Percentiles rank a stretch among this genome's conserved stretches.
phyloP scores from a whole-genome alignment of 2,329 filamentous ascomycete genomes.

The Amesomyces nigricolor region DNA sequence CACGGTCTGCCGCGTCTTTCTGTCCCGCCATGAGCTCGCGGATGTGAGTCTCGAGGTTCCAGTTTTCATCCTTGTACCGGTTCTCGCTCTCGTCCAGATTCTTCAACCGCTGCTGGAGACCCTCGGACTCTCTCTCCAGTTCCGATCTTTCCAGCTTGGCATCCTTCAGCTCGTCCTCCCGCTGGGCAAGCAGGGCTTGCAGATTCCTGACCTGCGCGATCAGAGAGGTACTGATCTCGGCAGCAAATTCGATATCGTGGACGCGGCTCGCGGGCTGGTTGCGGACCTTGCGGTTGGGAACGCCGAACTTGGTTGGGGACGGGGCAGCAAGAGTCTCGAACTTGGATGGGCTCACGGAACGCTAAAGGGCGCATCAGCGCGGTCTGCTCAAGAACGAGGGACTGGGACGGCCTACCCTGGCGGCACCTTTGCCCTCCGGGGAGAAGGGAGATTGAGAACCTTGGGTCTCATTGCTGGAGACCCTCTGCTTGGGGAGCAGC shows the following conservation, averaged over 20 bases:
- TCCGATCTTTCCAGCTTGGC: conserved; percentile 68
- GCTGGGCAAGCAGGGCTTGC: conserved; percentile 76
- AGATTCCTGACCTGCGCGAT: conserved; percentile 90
- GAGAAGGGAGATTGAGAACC: conserved; percentile 44
- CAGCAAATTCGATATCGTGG: conserved; percentile 97
- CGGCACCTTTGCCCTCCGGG: conserved; percentile 46
- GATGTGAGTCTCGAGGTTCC: conserved; percentile 88
- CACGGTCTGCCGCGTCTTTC: conserved; percentile 72
- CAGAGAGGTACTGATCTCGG: conserved; percentile 91
- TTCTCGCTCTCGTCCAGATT: conserved; percentile 89
- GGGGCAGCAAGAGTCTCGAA: conserved; percentile 79
- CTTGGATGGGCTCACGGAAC: conserved; percentile 66
- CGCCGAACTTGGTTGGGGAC: conserved; percentile 83
- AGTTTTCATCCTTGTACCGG: conserved; percentile 97
- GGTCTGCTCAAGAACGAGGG: background rate
- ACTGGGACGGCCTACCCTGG: conserved; percentile 42
- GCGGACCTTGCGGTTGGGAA: conserved; percentile 79
- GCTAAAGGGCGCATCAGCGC: conserved; percentile 39
- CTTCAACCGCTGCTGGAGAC: conserved; percentile 72
- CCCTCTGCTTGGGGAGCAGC: conserved; percentile 78
- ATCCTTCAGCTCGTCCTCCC: conserved; percentile 77
- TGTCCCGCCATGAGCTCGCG: conserved; percentile 72
- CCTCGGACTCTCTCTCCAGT: conserved; percentile 77
- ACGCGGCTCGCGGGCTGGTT: conserved; percentile 85
- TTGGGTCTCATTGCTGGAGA: conserved; percentile 61